These are phyloP conservation scores for Ogataea neopini DNA, from an alignment of 805 yeast genomes.

Conservation along the genomic window DNA sequence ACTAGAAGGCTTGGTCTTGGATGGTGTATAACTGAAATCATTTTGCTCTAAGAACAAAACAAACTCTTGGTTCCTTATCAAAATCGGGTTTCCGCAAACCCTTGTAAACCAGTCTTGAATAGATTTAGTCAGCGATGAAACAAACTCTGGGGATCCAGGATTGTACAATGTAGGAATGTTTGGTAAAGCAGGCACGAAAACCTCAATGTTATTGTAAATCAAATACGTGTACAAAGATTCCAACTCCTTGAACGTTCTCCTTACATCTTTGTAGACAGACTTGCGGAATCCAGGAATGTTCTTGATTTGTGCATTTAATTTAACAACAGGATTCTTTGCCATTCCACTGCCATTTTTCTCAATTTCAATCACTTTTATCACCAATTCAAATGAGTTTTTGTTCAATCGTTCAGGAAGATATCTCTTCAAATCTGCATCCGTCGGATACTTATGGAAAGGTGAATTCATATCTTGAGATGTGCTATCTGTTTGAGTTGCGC, in stretches of 20 bases:
- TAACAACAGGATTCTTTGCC: conserved; percentile 75
- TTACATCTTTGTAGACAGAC: conserved; percentile 63
- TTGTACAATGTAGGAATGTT: conserved; percentile 74
- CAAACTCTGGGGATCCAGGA: conserved; percentile 80
- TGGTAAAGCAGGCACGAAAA: conserved; percentile 90
- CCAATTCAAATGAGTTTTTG: conserved; percentile 41
- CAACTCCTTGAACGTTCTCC: conserved; percentile 81
- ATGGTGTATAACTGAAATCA: conserved; percentile 40
- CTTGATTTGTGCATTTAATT: conserved; percentile 57
- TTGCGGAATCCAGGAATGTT: conserved; percentile 80
- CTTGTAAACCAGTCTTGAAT: conserved; percentile 89
- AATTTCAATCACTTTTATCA: conserved; percentile 61
- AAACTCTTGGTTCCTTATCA: conserved; percentile 85
- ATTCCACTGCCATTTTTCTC: conserved; percentile 62
- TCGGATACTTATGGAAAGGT: conserved; percentile 32
- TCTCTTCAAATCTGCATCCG: conserved; percentile 43
- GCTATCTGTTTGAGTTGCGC: not conserved
- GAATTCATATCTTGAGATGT: conserved; percentile 15
- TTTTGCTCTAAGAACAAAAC: conserved; percentile 58
- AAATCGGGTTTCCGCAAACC: conserved; percentile 70
- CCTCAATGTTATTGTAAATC: conserved; percentile 81
- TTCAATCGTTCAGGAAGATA: conserved; percentile 54
- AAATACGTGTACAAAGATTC: conserved; percentile 74
- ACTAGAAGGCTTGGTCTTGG: conserved; percentile 40
- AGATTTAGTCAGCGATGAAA: conserved; percentile 49